Evolutionary conservation across 1,284 basidiomycete genomes (phyloP).

Genomic region (Cryptococcus sp.): DNA sequence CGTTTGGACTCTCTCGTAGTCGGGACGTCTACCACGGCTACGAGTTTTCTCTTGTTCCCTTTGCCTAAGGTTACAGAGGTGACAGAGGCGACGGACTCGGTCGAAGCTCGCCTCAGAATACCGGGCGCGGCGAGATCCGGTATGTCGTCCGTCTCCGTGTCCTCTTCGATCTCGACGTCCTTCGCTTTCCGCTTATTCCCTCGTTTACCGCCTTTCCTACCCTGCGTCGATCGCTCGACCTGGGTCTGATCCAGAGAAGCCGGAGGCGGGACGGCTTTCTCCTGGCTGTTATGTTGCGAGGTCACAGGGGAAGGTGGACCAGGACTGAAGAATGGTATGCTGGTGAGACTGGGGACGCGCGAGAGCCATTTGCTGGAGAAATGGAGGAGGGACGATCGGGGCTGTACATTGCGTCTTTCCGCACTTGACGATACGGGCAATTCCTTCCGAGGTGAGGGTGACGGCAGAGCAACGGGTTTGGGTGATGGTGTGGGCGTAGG

Average conservation of each 20-base stretch:
- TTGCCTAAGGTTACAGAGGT: neutral
- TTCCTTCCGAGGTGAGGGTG: too few relatives aligned
- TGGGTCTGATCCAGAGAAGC: too few relatives aligned
- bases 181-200: too few relatives aligned
- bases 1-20: too few relatives aligned
- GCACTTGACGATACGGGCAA: too few relatives aligned
- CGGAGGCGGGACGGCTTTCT: too few relatives aligned
- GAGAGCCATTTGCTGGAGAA: slow-evolving; percentile 36
- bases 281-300: neutral
- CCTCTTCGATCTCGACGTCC: too few relatives aligned
- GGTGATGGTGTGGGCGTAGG: neutral
- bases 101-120: neutral
- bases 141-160: too few relatives aligned
- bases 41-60: too few relatives aligned
- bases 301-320: neutral
- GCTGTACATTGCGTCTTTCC: neutral
- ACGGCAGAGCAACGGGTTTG: neutral
- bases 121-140: neutral
- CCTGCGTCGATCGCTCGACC: too few relatives aligned
- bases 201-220: too few relatives aligned
- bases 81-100: neutral
- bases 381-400: slow-evolving; percentile 22
- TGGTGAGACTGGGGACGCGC: slow-evolving; percentile 22
- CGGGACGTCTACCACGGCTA: too few relatives aligned
- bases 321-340: slow-evolving; percentile 18